A percentile compares a stretch with the other conserved stretches of the same genome.
Evolutionary conservation across 1,139 yeast genomes (phyloP).

Genomic region (Yamadazyma atlantica): DNA sequence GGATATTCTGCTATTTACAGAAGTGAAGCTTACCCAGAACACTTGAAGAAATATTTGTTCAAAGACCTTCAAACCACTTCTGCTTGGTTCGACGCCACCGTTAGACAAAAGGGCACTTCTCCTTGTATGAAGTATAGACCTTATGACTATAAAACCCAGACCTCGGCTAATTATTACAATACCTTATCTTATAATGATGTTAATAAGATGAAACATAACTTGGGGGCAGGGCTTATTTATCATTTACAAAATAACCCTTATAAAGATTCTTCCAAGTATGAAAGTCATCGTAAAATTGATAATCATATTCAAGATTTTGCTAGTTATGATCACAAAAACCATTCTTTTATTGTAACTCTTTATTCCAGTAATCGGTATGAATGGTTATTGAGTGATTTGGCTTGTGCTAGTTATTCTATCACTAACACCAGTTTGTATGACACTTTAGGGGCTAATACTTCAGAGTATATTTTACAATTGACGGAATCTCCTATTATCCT

Average conservation of each 20-base stretch:
- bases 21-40: constrained; percentile 22
- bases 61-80: constrained; percentile 31
- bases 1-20: constrained; percentile 37
- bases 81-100: constrained; percentile 24
- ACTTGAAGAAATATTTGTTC: constrained; percentile 22
- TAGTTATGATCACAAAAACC: constrained; percentile 21
- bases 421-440: constrained; percentile 42
- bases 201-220: constrained; percentile 20
- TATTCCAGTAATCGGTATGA: constrained; percentile 37
- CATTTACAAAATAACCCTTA: constrained; percentile 30
- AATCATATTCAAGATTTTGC: constrained; percentile 23
- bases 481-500: constrained; percentile 39
- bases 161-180: constrained; percentile 20
- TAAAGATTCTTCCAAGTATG: constrained; percentile 19
- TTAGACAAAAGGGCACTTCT: constrained; percentile 16
- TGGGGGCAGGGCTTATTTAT: constrained; percentile 35
- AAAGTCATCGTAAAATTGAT: constrained; percentile 27
- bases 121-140: constrained; percentile 33
- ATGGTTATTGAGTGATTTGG: constrained; percentile 40
- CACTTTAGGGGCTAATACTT: constrained; percentile 37
- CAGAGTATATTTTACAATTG: constrained; percentile 32
- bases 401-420: constrained; percentile 35
- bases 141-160: constrained; percentile 27
- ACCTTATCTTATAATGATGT: constrained; percentile 23
- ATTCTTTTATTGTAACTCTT: constrained; percentile 35